These are phyloP conservation scores for Mycena maculata DNA, from an alignment of 768 basidiomycete species.

Conservation along the genomic window DNA sequence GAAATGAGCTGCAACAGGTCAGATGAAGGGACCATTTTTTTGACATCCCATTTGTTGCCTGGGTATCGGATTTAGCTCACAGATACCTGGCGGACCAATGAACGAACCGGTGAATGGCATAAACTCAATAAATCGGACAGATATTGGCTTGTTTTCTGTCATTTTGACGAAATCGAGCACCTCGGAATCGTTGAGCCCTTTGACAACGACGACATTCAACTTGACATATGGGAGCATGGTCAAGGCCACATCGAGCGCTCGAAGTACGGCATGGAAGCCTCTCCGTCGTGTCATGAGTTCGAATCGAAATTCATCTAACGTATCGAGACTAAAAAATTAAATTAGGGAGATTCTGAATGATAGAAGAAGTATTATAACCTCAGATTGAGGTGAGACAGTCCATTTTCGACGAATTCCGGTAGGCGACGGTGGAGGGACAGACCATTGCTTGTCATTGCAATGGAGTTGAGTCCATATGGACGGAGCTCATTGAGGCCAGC, in stretches of 20 bases:
- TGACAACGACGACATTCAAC: conserved; percentile 86
- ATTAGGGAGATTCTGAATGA: background rate
- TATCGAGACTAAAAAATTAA: conserved; percentile 71
- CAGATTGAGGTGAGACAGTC: conserved; percentile 81
- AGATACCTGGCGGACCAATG: conserved; percentile 6
- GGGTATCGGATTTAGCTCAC: conserved; percentile 17
- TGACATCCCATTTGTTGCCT: conserved; percentile 90
- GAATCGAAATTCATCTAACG: conserved; percentile 87
- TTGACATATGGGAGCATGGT: conserved; percentile 69
- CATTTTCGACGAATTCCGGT: conserved; percentile 72
- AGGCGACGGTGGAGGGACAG: conserved; percentile 79
- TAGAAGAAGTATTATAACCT: conserved; percentile 52
- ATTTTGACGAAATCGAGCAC: conserved; percentile 82
- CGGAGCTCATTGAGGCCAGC: conserved; percentile 74
- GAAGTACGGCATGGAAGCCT: conserved; percentile 82
- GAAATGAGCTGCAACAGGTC: conserved; percentile 67
- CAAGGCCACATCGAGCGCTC: conserved; percentile 73
- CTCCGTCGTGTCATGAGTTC: conserved; percentile 86
- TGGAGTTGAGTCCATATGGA: conserved; percentile 70
- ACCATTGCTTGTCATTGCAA: conserved; percentile 91
- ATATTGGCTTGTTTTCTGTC: conserved; percentile 71
- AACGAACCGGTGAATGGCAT: conserved; percentile 89
- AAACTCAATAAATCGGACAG: conserved; percentile 91
- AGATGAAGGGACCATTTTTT: conserved; percentile 84
- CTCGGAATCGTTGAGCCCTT: conserved; percentile 85